A percentile compares a stretch with the other conserved stretches of the same genome.
phyloP scores from a whole-genome alignment of 73 alveolate genomes.

The Blepharisma stoltei region DNA sequence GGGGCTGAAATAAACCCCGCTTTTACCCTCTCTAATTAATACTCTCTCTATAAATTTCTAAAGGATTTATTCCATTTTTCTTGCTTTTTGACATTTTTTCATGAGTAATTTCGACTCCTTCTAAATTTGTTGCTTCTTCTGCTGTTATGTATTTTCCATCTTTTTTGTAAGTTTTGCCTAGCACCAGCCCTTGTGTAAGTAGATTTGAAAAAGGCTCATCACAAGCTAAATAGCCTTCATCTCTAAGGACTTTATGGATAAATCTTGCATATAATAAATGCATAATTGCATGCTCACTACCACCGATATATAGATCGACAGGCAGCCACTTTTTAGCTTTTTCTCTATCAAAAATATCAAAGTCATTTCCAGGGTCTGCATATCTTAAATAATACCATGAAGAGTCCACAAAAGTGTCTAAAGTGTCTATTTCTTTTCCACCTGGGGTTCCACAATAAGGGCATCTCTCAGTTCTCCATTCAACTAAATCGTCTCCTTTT shows the following conservation, averaged over 20 bases:
- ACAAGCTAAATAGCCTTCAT: neutral
- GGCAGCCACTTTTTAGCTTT: conserved; percentile 59
- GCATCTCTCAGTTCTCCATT: neutral
- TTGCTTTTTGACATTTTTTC: conserved; percentile 70
- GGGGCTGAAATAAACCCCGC: too few species aligned
- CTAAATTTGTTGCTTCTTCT: conserved; percentile 36
- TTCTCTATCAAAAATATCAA: conserved; percentile 31
- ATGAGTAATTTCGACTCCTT: conserved; percentile 33
- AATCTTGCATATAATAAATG: conserved; percentile 74
- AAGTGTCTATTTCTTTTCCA: conserved; percentile 59
- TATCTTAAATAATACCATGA: conserved; percentile 70
- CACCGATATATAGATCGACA: conserved; percentile 71
- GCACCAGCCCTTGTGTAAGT: conserved; percentile 60
- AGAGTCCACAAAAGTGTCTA: conserved; percentile 70
- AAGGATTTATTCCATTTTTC: conserved; percentile 58
- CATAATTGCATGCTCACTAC: conserved; percentile 75
- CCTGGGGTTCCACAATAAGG: conserved; percentile 23
- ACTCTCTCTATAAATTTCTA: too few species aligned
- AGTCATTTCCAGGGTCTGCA: conserved; percentile 40
- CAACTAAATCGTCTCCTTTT: neutral
- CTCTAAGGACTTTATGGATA: conserved; percentile 53
- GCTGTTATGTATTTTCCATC: conserved; percentile 49
- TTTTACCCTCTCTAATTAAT: too few species aligned
- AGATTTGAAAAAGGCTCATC: conserved; percentile 64
- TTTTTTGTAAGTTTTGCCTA: conserved; percentile 50